Evolutionary conservation across 257 asterid genomes (phyloP), one percentile per base, ranked within the genome.

Genomic region (Avicennia marina): DNA sequence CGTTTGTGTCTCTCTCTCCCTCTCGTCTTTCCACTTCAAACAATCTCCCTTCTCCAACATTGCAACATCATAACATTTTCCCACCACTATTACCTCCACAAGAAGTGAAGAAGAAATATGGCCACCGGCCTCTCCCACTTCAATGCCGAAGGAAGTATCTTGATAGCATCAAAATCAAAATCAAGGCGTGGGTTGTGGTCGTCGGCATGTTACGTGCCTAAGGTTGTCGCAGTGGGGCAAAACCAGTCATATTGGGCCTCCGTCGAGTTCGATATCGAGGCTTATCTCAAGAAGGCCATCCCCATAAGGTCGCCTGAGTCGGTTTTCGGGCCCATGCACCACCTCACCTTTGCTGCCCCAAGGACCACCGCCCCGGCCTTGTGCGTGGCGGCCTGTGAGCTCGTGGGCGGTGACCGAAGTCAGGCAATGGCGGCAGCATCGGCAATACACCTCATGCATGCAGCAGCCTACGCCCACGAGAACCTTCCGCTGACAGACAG

Each of bases 381-480:
- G 0, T 85, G 95, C 65, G 69, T 83, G 34, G 95, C 96, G 0
- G 95, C 91, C 0, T 89, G 97, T 7, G 95, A 89, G 65, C 70
- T 86, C 18, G 65, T 83, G 1, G 85, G 95, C 22, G 84, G 95
- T 0, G 77, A 70, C 20, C 48, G 85, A 1, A 56, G 12, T 56
- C 80, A 34, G 17, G 90, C 94, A 43, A 43, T 81, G 78, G 81
- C 77, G 1, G 89, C 89, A 0, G 94, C 97, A 0, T n/a, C 85
- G 0, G 89, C 95, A 0, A 36, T 86, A 13, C 97, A 83, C 15
- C 87, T 89, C 59, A 57, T 81, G 69, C 89, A 83, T 49, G 94
- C 81, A 0, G 86, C 89, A 0, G 66, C 80, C 1, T 64, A 74
- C 70, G 38, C 77, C 15, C 89, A 85, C 71, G 75, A 79, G 60